Evolutionary conservation across 768 basidiomycete genomes (phyloP).

Genomic region (Amanita subjunquillea): DNA sequence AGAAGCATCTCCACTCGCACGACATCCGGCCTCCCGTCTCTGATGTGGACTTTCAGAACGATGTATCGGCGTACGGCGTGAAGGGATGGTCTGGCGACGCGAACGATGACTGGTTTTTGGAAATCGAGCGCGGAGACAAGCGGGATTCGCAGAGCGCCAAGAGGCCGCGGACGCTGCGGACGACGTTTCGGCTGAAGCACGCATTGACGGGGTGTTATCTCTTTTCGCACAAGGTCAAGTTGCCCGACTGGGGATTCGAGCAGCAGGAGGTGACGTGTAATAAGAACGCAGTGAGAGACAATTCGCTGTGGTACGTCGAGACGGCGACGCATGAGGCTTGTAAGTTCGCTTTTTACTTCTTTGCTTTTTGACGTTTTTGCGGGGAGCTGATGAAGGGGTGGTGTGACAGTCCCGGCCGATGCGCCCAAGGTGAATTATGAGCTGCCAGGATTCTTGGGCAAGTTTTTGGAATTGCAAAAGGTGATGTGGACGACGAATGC

Average conservation of each 20-base stretch:
- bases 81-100: conserved; percentile 77
- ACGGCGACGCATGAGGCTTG: conserved; percentile 70
- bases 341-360: conserved; percentile 20
- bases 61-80: conserved; percentile 92
- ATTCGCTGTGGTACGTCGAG: conserved; percentile 93
- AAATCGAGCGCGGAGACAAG: conserved; percentile 64
- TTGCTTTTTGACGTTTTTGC: neutral
- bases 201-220: conserved; percentile 88
- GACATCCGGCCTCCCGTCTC: conserved; percentile 90
- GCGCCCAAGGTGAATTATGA: conserved; percentile 85
- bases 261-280: conserved; percentile 99
- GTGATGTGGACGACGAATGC: conserved; percentile 99
- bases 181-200: conserved; percentile 77
- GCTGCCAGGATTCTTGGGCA: conserved; percentile 79
- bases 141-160: conserved; percentile 58
- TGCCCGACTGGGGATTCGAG: conserved; percentile 96
- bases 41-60: conserved; percentile 98
- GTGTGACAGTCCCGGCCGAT: conserved; percentile 47
- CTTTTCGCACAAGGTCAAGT: conserved; percentile 96
- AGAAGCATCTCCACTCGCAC: conserved; percentile 89
- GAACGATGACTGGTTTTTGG: conserved; percentile 90
- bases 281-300: conserved; percentile 84
- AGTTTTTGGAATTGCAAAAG: conserved; percentile 84
- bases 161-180: conserved; percentile 70
- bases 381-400: neutral